Percentiles rank a stretch among this genome's conserved stretches.
These are phyloP conservation scores for Saturnispora galanensis DNA, from an alignment of 805 yeast genomes.

Conservation along the genomic window DNA sequence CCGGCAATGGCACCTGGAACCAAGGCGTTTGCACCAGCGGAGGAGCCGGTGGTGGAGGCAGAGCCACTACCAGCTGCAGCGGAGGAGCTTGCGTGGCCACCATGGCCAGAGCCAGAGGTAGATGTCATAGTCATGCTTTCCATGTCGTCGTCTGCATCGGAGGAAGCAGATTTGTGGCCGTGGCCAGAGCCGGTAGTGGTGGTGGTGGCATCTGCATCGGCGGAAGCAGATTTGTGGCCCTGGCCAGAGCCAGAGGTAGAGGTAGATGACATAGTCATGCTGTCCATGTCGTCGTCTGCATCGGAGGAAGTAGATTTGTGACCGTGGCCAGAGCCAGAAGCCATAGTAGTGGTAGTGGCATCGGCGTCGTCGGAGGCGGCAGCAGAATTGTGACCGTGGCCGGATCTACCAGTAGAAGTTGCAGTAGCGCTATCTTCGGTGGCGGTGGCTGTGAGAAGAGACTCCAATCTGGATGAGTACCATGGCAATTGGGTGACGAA, in stretches of 20 bases:
- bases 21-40: slow-evolving; percentile 14
- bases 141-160: too few species aligned
- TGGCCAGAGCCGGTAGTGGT: too few species aligned
- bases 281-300: too few species aligned
- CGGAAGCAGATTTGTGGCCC: too few species aligned
- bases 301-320: slow-evolving; percentile 2
- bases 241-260: too few species aligned
- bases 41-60: slow-evolving; percentile 3
- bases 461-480: slow-evolving; percentile 24
- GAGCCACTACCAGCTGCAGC: slow-evolving; percentile 2
- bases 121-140: too few species aligned
- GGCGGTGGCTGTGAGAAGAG: slow-evolving; percentile 11
- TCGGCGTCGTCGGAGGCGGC: background rate
- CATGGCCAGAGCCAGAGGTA: too few species aligned
- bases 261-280: too few species aligned
- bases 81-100: slow-evolving; percentile 3
- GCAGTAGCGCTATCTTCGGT: slow-evolving; percentile 3
- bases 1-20: slow-evolving; percentile 15
- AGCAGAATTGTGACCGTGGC: background rate
- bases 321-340: slow-evolving; percentile 4
- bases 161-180: too few species aligned
- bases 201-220: too few species aligned
- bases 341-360: slow-evolving; percentile 4
- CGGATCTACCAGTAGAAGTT: slow-evolving; percentile 7
- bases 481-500: slow-evolving; percentile 28